Conservation (phyloP, 176 grass and related monocot species). For the Aegilops sharonensis region DNA sequence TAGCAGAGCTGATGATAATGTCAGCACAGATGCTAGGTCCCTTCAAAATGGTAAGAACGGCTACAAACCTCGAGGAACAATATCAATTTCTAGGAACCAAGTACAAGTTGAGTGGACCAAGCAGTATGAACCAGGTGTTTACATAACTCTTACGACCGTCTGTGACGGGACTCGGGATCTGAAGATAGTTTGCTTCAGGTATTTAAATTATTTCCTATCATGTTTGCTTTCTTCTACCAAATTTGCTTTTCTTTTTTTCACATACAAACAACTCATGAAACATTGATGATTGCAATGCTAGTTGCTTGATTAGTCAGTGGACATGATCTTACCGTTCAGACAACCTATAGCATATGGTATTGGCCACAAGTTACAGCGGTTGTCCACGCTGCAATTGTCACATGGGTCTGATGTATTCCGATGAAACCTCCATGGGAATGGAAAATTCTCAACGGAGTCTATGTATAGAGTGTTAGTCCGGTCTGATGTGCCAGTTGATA, state of each 20-base stretch:
- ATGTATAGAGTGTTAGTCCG: no score
- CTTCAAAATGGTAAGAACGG: no score
- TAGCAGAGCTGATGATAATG: no score
- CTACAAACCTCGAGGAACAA: no score
- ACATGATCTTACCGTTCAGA: neutral
- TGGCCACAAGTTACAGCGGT: neutral
- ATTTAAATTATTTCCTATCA: constrained; percentile 18
- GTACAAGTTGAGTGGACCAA: constrained; percentile 78
- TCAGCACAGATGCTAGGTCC: no score
- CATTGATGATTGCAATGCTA: neutral
- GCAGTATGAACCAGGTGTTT: constrained; percentile 82
- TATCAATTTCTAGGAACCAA: constrained; percentile 45
- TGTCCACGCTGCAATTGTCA: no score
- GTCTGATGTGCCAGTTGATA: no score
- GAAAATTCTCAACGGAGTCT: no score
- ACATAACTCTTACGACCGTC: constrained; percentile 24
- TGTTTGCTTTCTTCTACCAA: neutral
- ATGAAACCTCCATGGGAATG: no score
- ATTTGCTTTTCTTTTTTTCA: neutral
- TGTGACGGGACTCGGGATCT: constrained; percentile 47
- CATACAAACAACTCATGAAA: neutral
- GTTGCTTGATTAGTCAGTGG: neutral
- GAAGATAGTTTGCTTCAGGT: constrained; percentile 92
- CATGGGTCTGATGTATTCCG: no score
- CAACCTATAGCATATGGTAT: neutral